A percentile compares a stretch with the other conserved stretches of the same genome.
Conservation (phyloP, 1,139 yeast species). For the Blastobotrys serpentis region DNA sequence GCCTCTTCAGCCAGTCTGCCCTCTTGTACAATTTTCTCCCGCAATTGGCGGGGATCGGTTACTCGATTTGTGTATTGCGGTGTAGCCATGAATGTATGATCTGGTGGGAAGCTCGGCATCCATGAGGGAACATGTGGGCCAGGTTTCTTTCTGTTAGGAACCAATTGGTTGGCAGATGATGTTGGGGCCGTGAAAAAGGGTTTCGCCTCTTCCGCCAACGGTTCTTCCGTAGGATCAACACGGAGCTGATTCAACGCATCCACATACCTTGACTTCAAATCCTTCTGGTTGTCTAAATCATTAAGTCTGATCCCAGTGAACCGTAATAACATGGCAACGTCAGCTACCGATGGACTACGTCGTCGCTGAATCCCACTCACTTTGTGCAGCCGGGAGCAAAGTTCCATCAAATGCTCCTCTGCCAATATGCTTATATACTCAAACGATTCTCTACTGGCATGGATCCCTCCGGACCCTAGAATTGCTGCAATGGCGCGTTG, state of each 20-base stretch:
- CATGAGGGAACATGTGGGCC: constrained; percentile 66
- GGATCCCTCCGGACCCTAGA: constrained; percentile 28
- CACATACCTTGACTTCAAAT: constrained; percentile 26
- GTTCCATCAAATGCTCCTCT: constrained; percentile 49
- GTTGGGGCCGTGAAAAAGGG: constrained; percentile 31
- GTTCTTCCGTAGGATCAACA: constrained; percentile 33
- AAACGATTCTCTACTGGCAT: constrained; percentile 28
- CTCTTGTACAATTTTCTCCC: constrained; percentile 73
- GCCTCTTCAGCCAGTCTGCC: constrained; percentile 79
- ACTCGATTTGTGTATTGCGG: constrained; percentile 62
- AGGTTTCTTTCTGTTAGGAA: constrained; percentile 47
- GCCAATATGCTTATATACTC: constrained; percentile 41
- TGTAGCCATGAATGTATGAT: constrained; percentile 80
- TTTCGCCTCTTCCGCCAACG: constrained; percentile 23
- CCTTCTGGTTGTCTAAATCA: constrained; percentile 48
- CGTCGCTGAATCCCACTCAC: constrained; percentile 70
- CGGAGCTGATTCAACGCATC: constrained; percentile 30
- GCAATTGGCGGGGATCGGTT: constrained; percentile 69
- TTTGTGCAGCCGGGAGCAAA: constrained; percentile 50
- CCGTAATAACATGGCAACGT: constrained; percentile 51
- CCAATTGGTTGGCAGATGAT: constrained; percentile 31
- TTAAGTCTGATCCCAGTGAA: constrained; percentile 47
- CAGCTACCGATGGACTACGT: constrained; percentile 56
- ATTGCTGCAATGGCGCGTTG: constrained; percentile 32
- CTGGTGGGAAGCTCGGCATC: constrained; percentile 89